phyloP scores from a whole-genome alignment of 2,329 filamentous ascomycete genomes.

The Neofusicoccum sp. region DNA sequence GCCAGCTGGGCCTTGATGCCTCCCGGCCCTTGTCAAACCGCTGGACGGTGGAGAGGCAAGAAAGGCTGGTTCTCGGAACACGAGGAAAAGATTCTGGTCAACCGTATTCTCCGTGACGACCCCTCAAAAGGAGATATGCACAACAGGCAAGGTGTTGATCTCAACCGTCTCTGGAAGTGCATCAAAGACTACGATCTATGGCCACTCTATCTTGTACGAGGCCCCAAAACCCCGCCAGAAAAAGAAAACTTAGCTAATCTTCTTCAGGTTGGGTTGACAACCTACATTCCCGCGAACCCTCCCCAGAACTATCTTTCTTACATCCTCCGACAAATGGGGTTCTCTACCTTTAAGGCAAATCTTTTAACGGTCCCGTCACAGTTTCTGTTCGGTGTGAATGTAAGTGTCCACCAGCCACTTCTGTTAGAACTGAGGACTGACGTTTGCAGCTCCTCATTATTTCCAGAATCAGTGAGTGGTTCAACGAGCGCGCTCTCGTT shows the following conservation, averaged over 20 bases:
- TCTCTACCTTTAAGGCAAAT: conserved; percentile 32
- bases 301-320: conserved; percentile 51
- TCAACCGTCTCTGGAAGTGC: conserved; percentile 35
- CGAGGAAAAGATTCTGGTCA: conserved; percentile 16
- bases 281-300: conserved; percentile 48
- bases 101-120: conserved; percentile 19
- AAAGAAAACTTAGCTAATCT: not conserved
- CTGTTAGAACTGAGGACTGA: no score
- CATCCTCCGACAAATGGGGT: conserved; percentile 48
- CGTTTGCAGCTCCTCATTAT: conserved; percentile 46
- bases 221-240: not conserved
- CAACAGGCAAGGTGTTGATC: conserved; percentile 39
- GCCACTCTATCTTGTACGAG: conserved; percentile 36
- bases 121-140: conserved; percentile 38
- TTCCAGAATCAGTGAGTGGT: conserved; percentile 48
- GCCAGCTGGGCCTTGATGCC: conserved; percentile 42
- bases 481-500: conserved; percentile 51
- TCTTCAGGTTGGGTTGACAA: conserved; percentile 33
- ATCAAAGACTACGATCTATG: conserved; percentile 42
- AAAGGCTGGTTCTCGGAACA: conserved; percentile 11
- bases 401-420: not conserved
- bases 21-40: conserved; percentile 5
- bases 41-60: conserved; percentile 1
- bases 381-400: conserved; percentile 46
- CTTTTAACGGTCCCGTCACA: conserved; percentile 31